Conservation (phyloP, 176 grass and related monocot genomes). For the Puccinellia tenuiflora region DNA sequence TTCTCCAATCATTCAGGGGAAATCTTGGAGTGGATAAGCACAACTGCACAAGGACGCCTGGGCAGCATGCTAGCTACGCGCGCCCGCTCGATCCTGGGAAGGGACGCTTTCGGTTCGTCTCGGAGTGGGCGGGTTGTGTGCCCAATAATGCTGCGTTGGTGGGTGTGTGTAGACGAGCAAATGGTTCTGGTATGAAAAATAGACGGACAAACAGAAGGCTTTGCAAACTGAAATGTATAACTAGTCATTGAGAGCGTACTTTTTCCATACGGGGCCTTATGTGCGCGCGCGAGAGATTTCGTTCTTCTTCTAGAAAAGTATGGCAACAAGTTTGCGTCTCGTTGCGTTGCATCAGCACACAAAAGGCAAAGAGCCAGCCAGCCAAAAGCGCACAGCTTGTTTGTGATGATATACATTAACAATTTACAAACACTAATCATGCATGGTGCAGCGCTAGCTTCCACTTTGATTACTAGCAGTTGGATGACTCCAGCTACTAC, state of each 20-base stretch:
- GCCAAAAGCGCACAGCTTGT: neutral
- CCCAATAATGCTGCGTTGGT: neutral
- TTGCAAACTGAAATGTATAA: too few species aligned
- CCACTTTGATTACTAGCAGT: neutral
- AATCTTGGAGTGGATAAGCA: constrained; percentile 18
- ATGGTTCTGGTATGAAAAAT: too few species aligned
- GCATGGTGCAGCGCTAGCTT: neutral
- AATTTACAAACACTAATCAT: neutral
- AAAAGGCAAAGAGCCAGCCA: neutral
- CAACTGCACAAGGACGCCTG: constrained; percentile 2
- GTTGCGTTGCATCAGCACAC: neutral
- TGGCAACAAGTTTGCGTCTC: neutral
- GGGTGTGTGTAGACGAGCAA: too few species aligned
- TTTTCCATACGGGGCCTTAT: too few species aligned
- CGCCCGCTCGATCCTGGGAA: neutral
- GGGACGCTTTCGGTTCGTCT: neutral
- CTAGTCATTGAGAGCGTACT: neutral
- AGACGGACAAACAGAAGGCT: too few species aligned
- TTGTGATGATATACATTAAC: neutral
- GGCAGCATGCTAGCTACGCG: neutral
- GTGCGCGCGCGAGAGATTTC: too few species aligned
- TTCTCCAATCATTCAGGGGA: neutral
- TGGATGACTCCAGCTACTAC: neutral
- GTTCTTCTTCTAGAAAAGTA: neutral
- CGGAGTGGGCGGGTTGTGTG: too few species aligned